phyloP scores from a whole-genome alignment of 2,329 filamentous ascomycete species.

The Metarhizium album region DNA sequence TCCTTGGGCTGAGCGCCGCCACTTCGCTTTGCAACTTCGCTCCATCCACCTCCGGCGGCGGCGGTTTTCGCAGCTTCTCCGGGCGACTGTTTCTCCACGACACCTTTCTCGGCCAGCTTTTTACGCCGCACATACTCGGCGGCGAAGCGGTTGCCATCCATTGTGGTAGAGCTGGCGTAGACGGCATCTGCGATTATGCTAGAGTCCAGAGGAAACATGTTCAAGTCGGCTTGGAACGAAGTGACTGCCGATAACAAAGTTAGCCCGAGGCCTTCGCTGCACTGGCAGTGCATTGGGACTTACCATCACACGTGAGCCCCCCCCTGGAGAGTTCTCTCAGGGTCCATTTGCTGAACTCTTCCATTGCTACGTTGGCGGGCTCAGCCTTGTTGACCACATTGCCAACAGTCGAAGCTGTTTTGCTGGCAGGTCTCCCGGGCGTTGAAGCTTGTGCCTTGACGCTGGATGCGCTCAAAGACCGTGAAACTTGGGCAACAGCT shows the following conservation, averaged over 20 bases:
- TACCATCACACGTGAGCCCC: constrained; percentile 51
- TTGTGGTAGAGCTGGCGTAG: constrained; percentile 75
- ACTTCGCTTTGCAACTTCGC: constrained; percentile 93
- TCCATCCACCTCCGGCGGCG: constrained; percentile 65
- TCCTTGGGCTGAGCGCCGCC: constrained; percentile 32
- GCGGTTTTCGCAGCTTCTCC: constrained; percentile 35
- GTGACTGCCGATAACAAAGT: constrained; percentile 48
- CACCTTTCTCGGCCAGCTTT: constrained; percentile 84
- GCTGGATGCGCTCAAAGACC: constrained; percentile 31
- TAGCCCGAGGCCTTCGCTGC: background rate
- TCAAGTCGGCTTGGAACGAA: constrained; percentile 65
- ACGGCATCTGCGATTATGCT: constrained; percentile 84
- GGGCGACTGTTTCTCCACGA: constrained; percentile 63
- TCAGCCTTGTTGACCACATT: constrained; percentile 28
- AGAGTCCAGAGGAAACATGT: constrained; percentile 64
- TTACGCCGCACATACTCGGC: constrained; percentile 91
- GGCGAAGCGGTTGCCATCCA: constrained; percentile 87
- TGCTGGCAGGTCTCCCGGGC: constrained; percentile 38
- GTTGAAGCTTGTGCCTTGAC: constrained; percentile 32
- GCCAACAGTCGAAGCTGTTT: constrained; percentile 34
- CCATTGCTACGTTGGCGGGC: constrained; percentile 48
- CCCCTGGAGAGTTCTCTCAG: constrained; percentile 60
- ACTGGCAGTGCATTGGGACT: constrained; percentile 28
- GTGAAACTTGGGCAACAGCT: constrained; percentile 29
- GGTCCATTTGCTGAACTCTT: constrained; percentile 93